phyloP scores from a whole-genome alignment of 164 flowering plant genomes.

The Aristolochia fimbriata region DNA sequence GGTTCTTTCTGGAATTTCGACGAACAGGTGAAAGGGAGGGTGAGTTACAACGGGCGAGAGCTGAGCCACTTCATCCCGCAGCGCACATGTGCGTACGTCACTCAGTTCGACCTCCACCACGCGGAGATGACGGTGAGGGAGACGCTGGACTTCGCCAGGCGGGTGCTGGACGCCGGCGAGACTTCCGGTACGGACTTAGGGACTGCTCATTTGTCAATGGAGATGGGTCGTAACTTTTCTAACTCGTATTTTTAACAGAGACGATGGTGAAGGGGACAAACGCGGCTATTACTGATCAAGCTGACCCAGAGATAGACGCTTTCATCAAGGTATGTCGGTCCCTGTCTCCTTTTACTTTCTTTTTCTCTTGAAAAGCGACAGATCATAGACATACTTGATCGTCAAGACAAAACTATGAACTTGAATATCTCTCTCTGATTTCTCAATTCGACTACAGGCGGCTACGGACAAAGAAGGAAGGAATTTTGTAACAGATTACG shows the following conservation, averaged over 20 bases:
- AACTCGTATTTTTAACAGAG: slow-evolving; percentile 29
- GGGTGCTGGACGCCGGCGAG: slow-evolving; percentile 28
- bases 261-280: slow-evolving; percentile 34
- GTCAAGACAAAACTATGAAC: neutral
- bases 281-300: slow-evolving; percentile 32
- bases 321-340: neutral
- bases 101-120: slow-evolving; percentile 49
- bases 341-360: neutral
- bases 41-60: slow-evolving; percentile 49
- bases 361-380: neutral
- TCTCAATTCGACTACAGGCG: neutral
- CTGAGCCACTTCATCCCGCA: slow-evolving; percentile 40
- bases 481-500: slow-evolving; percentile 47
- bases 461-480: slow-evolving; percentile 24
- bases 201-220: neutral
- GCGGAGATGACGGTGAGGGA: slow-evolving; percentile 59
- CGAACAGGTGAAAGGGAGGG: slow-evolving; percentile 33
- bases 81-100: slow-evolving; percentile 45
- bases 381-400: neutral
- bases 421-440: neutral
- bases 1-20: neutral
- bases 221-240: neutral
- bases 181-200: slow-evolving; percentile 1
- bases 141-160: slow-evolving; percentile 42
- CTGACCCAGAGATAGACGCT: slow-evolving; percentile 47